These are phyloP conservation scores for Talaromyces rugulosus DNA, from an alignment of 2,329 filamentous ascomycete genomes.

Conservation along the genomic window DNA sequence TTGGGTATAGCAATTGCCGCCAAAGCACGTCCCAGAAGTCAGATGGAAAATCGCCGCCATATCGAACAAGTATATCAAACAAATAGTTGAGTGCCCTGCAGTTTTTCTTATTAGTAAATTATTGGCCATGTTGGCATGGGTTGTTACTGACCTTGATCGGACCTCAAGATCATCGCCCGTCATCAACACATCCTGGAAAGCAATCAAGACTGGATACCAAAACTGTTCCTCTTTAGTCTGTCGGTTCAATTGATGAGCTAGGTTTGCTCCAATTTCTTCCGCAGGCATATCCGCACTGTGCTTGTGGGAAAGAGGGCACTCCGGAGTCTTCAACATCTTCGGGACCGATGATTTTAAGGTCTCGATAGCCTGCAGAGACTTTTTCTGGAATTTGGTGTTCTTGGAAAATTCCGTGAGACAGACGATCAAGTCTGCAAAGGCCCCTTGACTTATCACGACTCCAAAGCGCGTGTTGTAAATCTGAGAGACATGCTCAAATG, in stretches of 20 bases:
- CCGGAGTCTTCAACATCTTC: conserved; percentile 90
- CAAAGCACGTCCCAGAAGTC: conserved; percentile 99
- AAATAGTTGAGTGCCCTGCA: conserved; percentile 80
- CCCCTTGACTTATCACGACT: conserved; percentile 91
- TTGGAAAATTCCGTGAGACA: conserved; percentile 98
- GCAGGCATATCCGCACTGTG: conserved; percentile 42
- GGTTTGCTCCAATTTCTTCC: conserved; percentile 43
- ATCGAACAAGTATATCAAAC: conserved; percentile 85
- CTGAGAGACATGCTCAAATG: conserved; percentile 93
- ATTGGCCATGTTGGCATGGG: conserved; percentile 23
- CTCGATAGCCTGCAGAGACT: conserved; percentile 93
- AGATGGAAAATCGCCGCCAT: conserved; percentile 83
- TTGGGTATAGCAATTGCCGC: conserved; percentile 94
- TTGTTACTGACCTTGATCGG: conserved; percentile 54
- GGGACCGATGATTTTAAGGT: conserved; percentile 88
- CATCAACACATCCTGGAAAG: conserved; percentile 98
- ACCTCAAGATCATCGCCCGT: conserved; percentile 98
- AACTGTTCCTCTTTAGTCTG: conserved; percentile 95
- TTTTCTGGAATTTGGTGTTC: conserved; percentile 98
- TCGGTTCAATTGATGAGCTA: conserved; percentile 62
- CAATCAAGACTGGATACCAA: conserved; percentile 97
- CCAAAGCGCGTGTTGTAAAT: conserved; percentile 95
- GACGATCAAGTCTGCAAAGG: conserved; percentile 93
- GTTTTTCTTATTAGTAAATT: conserved; percentile 7
- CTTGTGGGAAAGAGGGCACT: conserved; percentile 80